Conservation (phyloP, 768 basidiomycete species). For the Mrakia gelida region DNA sequence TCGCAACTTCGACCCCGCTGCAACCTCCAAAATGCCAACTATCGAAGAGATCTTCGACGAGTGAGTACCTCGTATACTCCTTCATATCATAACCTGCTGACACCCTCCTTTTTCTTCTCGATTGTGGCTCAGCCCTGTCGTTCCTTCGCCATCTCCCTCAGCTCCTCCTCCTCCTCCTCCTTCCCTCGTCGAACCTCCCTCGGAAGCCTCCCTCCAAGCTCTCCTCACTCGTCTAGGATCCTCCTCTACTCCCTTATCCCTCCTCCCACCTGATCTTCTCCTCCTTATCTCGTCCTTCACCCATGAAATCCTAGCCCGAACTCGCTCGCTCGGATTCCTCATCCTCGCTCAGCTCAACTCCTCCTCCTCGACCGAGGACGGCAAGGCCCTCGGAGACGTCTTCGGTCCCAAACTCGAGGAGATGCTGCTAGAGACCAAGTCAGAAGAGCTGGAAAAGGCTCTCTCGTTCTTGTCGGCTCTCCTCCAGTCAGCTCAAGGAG, state of each 20-base stretch:
- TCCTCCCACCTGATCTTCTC: constrained; percentile 10
- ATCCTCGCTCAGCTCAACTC: constrained; percentile 22
- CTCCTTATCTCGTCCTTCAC: constrained; percentile 23
- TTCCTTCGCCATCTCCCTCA: background rate
- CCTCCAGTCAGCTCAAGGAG: constrained; percentile 72
- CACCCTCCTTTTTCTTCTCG: too few species aligned
- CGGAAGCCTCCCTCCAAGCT: constrained; percentile 3
- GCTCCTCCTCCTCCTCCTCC: background rate
- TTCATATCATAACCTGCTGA: too few species aligned
- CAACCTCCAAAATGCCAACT: constrained; percentile 4
- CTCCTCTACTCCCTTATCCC: background rate
- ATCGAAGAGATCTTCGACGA: constrained; percentile 25
- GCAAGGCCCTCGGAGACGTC: background rate
- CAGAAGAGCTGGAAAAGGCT: constrained; percentile 51
- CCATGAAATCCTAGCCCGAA: background rate
- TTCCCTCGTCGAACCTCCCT: background rate
- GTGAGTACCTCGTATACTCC: background rate
- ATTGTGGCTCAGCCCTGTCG: too few species aligned
- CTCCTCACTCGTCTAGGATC: constrained; percentile 12
- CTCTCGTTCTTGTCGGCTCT: constrained; percentile 69
- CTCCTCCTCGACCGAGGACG: background rate
- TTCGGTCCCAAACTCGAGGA: constrained; percentile 20
- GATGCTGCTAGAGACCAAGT: constrained; percentile 46
- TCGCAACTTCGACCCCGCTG: background rate
- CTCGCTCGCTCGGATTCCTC: constrained; percentile 25